Base-by-base conservation (phyloP, 2,329 filamentous ascomycete genomes). In the Aspergillus arachidicola region DNA sequence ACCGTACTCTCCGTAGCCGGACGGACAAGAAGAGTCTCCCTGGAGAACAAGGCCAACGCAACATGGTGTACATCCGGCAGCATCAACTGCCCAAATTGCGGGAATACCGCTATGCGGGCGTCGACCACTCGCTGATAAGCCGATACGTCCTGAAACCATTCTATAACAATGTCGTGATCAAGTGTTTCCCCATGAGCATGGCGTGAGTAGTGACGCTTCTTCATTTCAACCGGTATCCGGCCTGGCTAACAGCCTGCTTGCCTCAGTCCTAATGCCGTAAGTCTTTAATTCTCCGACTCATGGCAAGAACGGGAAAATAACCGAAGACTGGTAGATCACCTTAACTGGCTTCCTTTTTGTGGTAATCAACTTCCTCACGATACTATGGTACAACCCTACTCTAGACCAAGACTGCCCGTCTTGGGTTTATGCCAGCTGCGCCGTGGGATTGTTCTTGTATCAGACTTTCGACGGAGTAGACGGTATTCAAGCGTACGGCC, bases 401-500 rank as follows among this genome's bases (percentile, higher is more conserved):
- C 85, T 99, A 55, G 94, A 98, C 79, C 90, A 92, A 78, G 92
- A 99, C 77, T 98, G 94, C 76, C 95, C 95, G 11, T 77, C 87
- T 1, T 99, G 95, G 95, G 94, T 99, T 19, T 99, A 99, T 83
- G 91, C 90, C 69, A 91, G 88, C 73, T 99, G 94, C 92, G 90
- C 94, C 4, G 79, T 91, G 36, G 95, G 95, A 2, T 81, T 99
- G 69, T 97, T 98, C 77, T 79, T 98, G 58, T 99, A 99, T 80
- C 95, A 99, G 85, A 98, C 94, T 1, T 97, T 99, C 80, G 95
- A 99, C 80, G 95, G 94, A 2, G 93, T 98, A 30, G 95, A 99
- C 79, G 95, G 95, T 58, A 87, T 91, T 34, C 95, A 99, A 78
- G 95, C 95, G 89, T 93, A 84, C 77, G 91, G 86, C 58, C 66